Conservation (phyloP, 331 rosid species). For the Erythrophleum ivorense region DNA sequence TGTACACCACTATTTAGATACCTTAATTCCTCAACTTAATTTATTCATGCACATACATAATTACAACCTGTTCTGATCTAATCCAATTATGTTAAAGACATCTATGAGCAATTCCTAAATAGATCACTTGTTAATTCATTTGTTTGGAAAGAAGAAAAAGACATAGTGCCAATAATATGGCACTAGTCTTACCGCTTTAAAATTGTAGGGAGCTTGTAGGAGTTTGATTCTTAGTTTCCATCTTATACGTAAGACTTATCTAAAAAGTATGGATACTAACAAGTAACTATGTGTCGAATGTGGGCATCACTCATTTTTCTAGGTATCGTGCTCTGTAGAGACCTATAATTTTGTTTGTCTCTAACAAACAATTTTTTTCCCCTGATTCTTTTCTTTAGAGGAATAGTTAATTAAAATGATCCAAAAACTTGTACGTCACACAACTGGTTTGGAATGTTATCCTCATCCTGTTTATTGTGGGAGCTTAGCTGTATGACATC, state of each 20-base stretch:
- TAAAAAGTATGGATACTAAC: background rate
- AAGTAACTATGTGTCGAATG: background rate
- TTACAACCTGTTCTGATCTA: background rate
- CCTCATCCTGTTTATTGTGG: conserved; percentile 9
- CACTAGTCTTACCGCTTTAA: background rate
- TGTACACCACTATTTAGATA: background rate
- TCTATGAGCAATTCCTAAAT: background rate
- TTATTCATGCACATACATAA: background rate
- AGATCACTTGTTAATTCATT: background rate
- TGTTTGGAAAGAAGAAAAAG: background rate
- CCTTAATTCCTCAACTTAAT: background rate
- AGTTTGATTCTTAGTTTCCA: too few relatives aligned
- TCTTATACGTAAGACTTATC: too few relatives aligned
- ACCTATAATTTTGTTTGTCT: background rate
- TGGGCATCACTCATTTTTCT: background rate
- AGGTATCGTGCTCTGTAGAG: background rate
- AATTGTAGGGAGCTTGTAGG: too few relatives aligned
- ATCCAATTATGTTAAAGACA: too few relatives aligned
- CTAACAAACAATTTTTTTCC: background rate
- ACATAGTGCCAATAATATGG: background rate
- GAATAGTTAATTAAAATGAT: conserved; percentile 19
- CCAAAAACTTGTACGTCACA: conserved; percentile 28
- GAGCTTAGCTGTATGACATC: conserved; percentile 39
- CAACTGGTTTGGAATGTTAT: conserved; percentile 7
- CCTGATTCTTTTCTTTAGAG: background rate